Base-by-base conservation (phyloP, 345 rosid species). In the Gossypium herbaceum region DNA sequence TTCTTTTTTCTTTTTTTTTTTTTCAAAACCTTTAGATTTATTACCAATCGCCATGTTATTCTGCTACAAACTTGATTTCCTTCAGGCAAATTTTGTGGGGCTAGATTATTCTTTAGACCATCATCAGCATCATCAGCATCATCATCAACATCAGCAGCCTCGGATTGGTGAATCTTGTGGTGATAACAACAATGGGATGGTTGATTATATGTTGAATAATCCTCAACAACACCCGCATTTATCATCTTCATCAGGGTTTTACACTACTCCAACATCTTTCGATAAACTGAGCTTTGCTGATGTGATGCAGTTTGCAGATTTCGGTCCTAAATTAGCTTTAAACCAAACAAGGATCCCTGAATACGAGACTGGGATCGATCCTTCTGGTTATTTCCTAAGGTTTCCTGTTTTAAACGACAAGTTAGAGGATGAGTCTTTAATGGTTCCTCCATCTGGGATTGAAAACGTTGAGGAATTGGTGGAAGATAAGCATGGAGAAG, bases 221-320 rank as follows among this genome's bases (percentile, higher is more conserved):
- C 76, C 80, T 74, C 85, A 76, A 45, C 82, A 81, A n/a, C 81
- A 76, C 1, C 83, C 78, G 70, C 86, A 85, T n/a, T 19, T 85
- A 66, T 79, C 81, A 72, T 79, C 81, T 67, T 74, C 90, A 22
- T 71, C 83, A 0, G 85, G 85, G 62, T 84, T 87, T 62, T 79
- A 84, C 16, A 78, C 73, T 68, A 52, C 83, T 44, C 79, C 94
- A 19, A 55, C 85, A 71, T 80, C 92, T 55, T 82, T 90, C 4
- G 98, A 94, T 52, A 90, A 86, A 73, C 71, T 89, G 73, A 89
- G 90, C 82, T 92, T 92, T 12, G 91, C 92, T 2, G 97, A 92
- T 71, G 94, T 91, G 77, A 92, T 92, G 98, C 97, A 91, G 47
- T 91, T 94, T 48, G 90, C 95, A 0, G 97, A 94, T 75, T 94